A percentile compares a stretch with the other conserved stretches of the same genome.
Evolutionary conservation across 176 grass and related monocot species (phyloP).

Genomic region (Chrysopogon serrulatus): DNA sequence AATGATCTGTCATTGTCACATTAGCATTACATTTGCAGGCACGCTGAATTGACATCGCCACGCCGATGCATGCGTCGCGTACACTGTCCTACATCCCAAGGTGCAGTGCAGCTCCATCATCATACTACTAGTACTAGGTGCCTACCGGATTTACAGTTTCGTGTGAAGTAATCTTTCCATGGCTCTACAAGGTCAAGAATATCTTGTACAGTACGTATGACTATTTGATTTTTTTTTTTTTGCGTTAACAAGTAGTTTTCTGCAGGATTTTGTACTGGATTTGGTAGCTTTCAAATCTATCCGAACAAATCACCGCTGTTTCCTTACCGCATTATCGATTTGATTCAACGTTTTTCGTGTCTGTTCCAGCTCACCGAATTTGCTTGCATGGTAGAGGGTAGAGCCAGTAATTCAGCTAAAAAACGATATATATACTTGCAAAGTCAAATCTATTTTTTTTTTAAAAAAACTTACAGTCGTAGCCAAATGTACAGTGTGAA

Average conservation of each 20-base stretch:
- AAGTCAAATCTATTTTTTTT: too few relatives aligned
- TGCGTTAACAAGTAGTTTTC: background rate
- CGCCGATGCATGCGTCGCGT: background rate
- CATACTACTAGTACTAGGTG: background rate
- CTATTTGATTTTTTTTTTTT: too few relatives aligned
- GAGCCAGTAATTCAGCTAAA: background rate
- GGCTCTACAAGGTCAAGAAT: background rate
- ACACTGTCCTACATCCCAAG: background rate
- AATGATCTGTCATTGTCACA: background rate
- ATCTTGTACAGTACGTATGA: too few relatives aligned
- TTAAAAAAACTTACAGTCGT: too few relatives aligned
- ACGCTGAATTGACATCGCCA: background rate
- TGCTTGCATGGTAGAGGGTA: background rate
- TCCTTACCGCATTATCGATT: background rate
- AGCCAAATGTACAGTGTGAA: too few relatives aligned
- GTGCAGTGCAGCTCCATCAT: background rate
- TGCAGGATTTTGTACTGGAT: background rate
- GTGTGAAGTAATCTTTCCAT: background rate
- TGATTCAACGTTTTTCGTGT: background rate
- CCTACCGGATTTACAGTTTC: background rate
- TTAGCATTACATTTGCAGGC: background rate
- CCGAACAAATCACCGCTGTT: background rate
- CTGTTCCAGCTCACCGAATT: background rate
- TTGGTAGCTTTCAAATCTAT: background rate
- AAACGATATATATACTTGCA: too few relatives aligned